Conservation (phyloP, 306 rosid genomes). For the Argentina anserina region DNA sequence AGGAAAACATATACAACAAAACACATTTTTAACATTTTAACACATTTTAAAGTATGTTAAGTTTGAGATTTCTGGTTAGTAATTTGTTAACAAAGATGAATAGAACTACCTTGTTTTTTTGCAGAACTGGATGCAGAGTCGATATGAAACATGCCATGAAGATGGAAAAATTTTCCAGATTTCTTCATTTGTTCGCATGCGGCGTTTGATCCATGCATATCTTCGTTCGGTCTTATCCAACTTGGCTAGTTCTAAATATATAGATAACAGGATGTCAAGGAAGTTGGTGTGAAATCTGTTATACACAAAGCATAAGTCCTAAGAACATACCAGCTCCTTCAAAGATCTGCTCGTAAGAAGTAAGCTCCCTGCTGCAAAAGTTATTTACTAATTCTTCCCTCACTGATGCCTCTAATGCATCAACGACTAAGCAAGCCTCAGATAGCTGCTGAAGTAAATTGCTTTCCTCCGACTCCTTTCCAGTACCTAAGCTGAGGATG, state of each 20-base stretch:
- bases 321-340: slow-evolving; percentile 92
- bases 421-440: slow-evolving; percentile 96
- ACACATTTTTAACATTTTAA: not conserved
- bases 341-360: slow-evolving; percentile 95
- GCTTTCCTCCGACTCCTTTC: slow-evolving; percentile 93
- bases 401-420: slow-evolving; percentile 96
- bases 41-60: too few relatives aligned
- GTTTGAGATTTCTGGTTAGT: too few relatives aligned
- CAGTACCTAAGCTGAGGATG: slow-evolving; percentile 96
- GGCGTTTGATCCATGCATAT: slow-evolving; percentile 99
- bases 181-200: slow-evolving; percentile 97
- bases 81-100: slow-evolving; percentile 18
- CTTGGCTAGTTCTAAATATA: slow-evolving; percentile 74
- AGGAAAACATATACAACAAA: slow-evolving; percentile 22
- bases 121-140: slow-evolving; percentile 89
- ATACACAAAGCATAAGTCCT: slow-evolving; percentile 13
- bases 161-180: slow-evolving; percentile 92
- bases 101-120: slow-evolving; percentile 80
- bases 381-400: slow-evolving; percentile 95
- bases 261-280: slow-evolving; percentile 16
- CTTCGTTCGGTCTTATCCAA: slow-evolving; percentile 95
- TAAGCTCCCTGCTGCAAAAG: slow-evolving; percentile 92
- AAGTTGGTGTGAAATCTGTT: slow-evolving; percentile 8
- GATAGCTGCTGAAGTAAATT: slow-evolving; percentile 87
- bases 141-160: slow-evolving; percentile 96